Base-by-base conservation (phyloP, 345 rosid species). In the Salix caprea region DNA sequence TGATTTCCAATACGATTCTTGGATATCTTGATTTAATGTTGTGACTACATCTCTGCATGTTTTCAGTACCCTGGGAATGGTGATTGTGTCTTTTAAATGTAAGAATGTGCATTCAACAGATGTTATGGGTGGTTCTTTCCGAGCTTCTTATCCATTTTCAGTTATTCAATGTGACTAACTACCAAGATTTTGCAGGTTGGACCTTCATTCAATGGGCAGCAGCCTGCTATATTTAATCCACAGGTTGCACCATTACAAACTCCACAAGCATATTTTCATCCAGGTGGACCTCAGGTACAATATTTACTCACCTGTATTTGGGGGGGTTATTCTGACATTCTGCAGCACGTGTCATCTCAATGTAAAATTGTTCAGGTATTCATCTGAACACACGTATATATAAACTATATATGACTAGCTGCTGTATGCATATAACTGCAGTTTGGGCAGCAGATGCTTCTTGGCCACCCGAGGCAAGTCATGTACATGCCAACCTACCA, bases 221-320 rank as follows among this genome's bases (percentile, higher is more conserved):
- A 87, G 78, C 94, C 89, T 65, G 86, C 91, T 70, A 79, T 93
- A 67, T 90, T 82, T 81, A 90, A 84, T 80, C 84, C 87, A 8
- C 94, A 82, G 83, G 84, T 77, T 73, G 81, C 91, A 69, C 86
- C 90, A 50, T 46, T 86, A 85, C 93, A 87, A 54, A 64, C 90
- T 46, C 86, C 88, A 15, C 93, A 84, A 79, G 78, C 90, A 39
- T 95, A 90, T 88, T 87, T 87, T 75, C 97, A 88, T 71, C 94
- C 93, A 65, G 84, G 80, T 78, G 97, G 90, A 78, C 90, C 91
- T 78, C 94, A 89, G 92, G 96, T 94, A 77, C 58, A 81, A 69
- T 58, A 39, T 72, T 28, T 30, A 69, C 12, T 40, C 15, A 6
- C 19, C 37, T 75, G 18, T 42, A 13, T 46, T 30, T 39, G 65